These are phyloP conservation scores for Phytophthora europaea DNA, from an alignment of 352 stramenopile genomes.

Conservation along the genomic window DNA sequence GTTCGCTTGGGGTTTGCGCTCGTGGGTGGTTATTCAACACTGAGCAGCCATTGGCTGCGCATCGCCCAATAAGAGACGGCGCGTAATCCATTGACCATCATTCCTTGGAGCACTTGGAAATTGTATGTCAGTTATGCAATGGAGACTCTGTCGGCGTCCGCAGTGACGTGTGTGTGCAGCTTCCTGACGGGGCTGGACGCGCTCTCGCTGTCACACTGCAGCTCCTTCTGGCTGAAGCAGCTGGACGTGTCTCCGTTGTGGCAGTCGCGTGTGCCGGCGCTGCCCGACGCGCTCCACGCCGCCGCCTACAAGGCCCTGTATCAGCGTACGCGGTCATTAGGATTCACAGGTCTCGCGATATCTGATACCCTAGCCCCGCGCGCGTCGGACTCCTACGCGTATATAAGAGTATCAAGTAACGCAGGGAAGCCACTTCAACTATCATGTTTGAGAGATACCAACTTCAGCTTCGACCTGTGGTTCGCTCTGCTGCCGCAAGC, in stretches of 20 bases:
- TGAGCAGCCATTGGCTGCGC: background rate
- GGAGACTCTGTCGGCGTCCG: background rate
- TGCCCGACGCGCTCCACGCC: background rate
- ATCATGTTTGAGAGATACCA: slow-evolving; percentile 2
- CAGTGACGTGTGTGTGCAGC: slow-evolving; percentile 9
- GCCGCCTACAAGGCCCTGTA: slow-evolving; percentile 12
- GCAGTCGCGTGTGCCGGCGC: background rate
- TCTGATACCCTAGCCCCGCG: background rate
- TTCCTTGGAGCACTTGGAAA: background rate
- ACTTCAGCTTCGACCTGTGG: slow-evolving; percentile 33
- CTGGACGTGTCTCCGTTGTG: slow-evolving; percentile 3
- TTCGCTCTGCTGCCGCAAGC: slow-evolving; percentile 36
- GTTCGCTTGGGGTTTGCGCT: background rate
- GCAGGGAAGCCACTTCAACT: background rate
- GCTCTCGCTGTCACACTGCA: slow-evolving; percentile 27
- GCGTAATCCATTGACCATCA: background rate
- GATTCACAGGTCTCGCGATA: slow-evolving; percentile 3
- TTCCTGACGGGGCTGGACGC: slow-evolving; percentile 23
- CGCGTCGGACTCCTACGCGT: background rate
- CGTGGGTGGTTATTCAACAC: slow-evolving; percentile 13
- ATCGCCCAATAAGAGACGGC: slow-evolving; percentile 10
- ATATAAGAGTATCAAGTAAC: slow-evolving; percentile 1
- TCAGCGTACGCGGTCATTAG: slow-evolving; percentile 9
- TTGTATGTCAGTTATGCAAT: background rate
- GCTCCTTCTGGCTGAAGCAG: slow-evolving; percentile 11